Evolutionary conservation across 805 yeast species (phyloP), one percentile per base, ranked within the genome.

Genomic region (Metschnikowia vanudenii): DNA sequence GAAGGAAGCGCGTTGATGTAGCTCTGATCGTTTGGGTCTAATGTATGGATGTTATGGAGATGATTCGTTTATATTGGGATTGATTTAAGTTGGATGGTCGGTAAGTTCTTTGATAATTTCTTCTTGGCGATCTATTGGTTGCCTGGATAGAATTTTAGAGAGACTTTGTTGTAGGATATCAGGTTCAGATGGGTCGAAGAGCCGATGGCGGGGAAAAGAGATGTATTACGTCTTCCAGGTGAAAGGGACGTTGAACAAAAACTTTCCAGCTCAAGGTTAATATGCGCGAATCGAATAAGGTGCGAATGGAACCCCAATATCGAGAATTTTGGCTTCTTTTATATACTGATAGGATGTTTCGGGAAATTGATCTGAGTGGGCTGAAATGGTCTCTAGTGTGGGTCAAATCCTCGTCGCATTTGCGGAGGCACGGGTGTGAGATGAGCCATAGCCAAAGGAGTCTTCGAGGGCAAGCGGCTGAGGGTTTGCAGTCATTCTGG

Each of bases 361-460:
- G 16, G 20, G 5, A 3, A 11, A 19, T 28, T 35, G 39, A 35
- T 35, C 32, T 26, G 36, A 35, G 18, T 16, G 19, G 29, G 6
- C 33, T 17, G 9, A 17, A 35, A 34, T 14, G 33, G 26, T 33
- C 44, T 40, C 24, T 22, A 35, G 40, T 36, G 45, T 29, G 45
- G 45, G 45, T 42, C 45, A 42, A 22, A 19, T 7, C 36, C 36
- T 42, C 40, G 45, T 36, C 45, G 40, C 45, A 29, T 13, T 17
- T 13, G 35, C 16, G 20, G 45, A 30, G 16, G 46, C 33, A 43
- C 46, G 41, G 46, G 41, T 43, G 37, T 29, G 35, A 14, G 20
- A 14, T 20, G 18, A 30, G 35, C 18, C 18, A 22, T 37, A 14
- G 43, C 20, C n/a, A 24, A 40, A 32, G 35, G 22, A 29, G 28